Conservation (phyloP, 148 eudicot species). For the Agrostemma githago region DNA sequence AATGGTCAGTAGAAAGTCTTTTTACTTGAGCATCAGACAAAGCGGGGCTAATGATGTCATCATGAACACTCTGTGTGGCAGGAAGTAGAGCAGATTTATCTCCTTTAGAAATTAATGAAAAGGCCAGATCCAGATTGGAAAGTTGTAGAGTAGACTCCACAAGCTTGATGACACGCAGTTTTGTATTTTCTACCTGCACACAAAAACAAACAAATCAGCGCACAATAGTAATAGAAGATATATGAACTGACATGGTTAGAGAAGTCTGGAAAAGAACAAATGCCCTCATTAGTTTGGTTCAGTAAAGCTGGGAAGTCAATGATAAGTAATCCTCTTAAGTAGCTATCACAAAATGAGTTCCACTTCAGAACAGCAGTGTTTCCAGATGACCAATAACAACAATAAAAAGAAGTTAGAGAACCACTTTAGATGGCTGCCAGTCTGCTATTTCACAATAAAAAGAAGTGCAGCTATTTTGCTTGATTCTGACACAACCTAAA, state of each 20-base stretch:
- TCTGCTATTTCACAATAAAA: neutral
- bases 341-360: neutral
- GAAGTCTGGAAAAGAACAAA: neutral
- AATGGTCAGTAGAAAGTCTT: neutral
- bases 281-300: neutral
- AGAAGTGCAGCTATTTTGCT: neutral
- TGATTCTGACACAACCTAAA: neutral
- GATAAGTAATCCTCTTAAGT: neutral
- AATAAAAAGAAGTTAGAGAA: neutral
- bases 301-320: neutral
- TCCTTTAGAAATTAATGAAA: slow-evolving; percentile 57
- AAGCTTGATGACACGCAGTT: slow-evolving; percentile 61
- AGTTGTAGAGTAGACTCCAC: slow-evolving; percentile 69
- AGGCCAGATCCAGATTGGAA: slow-evolving; percentile 79
- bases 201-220: neutral
- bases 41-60: slow-evolving; percentile 76
- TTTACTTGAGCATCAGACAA: slow-evolving; percentile 75
- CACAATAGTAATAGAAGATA: neutral
- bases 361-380: neutral
- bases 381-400: neutral
- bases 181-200: slow-evolving; percentile 63
- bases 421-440: neutral
- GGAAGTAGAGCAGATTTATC: slow-evolving; percentile 58
- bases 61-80: slow-evolving; percentile 52
- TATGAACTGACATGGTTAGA: neutral